Evolutionary conservation across 2,329 filamentous ascomycete species (phyloP).

Genomic region (Thermomyces lanuginosus): DNA sequence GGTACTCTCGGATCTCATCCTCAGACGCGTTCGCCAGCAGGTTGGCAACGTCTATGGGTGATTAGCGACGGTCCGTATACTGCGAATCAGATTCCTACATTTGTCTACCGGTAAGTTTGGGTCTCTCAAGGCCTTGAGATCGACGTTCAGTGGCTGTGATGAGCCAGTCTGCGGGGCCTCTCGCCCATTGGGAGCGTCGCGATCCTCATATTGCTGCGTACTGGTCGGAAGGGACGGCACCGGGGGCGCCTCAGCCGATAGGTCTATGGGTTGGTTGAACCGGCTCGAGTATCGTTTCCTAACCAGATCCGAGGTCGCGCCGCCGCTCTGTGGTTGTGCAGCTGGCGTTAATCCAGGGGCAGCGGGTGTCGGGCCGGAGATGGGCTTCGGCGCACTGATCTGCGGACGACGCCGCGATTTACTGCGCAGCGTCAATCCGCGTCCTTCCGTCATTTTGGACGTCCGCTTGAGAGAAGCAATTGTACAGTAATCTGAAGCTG

Average conservation of each 20-base stretch:
- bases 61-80: not conserved
- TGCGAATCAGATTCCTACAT: conserved; percentile 35
- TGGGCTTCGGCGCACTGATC: conserved; percentile 45
- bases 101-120: conserved; percentile 64
- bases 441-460: conserved; percentile 30
- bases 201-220: conserved; percentile 42
- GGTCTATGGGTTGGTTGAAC: conserved; percentile 60
- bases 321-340: conserved; percentile 29
- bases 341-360: conserved; percentile 21
- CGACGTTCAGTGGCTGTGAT: conserved; percentile 48
- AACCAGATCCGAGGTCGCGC: conserved; percentile 61
- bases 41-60: conserved; percentile 31
- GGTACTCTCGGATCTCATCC: conserved; percentile 69
- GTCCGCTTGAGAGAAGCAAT: conserved; percentile 5
- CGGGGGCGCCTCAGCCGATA: conserved; percentile 50
- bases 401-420: conserved; percentile 40
- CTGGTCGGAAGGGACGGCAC: conserved; percentile 50
- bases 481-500: not conserved
- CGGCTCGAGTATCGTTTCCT: conserved; percentile 89
- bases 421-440: conserved; percentile 47
- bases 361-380: conserved; percentile 27
- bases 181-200: conserved; percentile 28
- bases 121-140: conserved; percentile 63
- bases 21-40: conserved; percentile 74
- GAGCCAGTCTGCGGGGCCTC: conserved; percentile 39